phyloP scores from a whole-genome alignment of 1,284 basidiomycete genomes.

The Naganishia albida region DNA sequence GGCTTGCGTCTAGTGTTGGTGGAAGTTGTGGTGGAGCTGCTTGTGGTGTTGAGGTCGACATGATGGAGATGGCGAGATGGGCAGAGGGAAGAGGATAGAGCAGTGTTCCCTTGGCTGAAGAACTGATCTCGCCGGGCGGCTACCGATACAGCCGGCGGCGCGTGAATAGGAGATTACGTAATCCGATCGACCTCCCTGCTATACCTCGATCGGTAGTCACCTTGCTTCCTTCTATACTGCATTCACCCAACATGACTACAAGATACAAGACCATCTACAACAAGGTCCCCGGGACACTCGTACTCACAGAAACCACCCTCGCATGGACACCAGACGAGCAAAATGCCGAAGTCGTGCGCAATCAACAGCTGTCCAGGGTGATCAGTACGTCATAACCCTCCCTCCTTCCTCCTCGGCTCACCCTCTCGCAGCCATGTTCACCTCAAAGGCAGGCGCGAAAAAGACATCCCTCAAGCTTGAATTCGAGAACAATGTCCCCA shows the following conservation, averaged over 20 bases:
- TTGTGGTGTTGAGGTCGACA: background rate
- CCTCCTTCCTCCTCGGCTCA: background rate
- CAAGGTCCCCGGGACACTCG: slow-evolving; percentile 48
- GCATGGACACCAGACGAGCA: slow-evolving; percentile 46
- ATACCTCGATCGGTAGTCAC: background rate
- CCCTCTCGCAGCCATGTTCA: slow-evolving; percentile 47
- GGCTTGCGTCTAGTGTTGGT: background rate
- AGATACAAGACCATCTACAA: slow-evolving; percentile 48
- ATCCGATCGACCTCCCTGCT: slow-evolving; percentile 1
- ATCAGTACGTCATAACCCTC: slow-evolving; percentile 40
- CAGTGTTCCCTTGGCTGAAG: background rate
- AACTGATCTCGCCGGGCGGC: background rate
- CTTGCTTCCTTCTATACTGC: background rate
- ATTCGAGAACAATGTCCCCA: slow-evolving; percentile 51
- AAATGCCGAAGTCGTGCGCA: slow-evolving; percentile 48
- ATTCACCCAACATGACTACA: slow-evolving; percentile 19
- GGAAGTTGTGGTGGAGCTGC: background rate
- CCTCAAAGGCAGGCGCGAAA: slow-evolving; percentile 47
- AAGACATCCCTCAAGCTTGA: slow-evolving; percentile 47
- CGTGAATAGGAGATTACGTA: background rate
- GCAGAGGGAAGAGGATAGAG: background rate
- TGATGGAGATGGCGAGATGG: slow-evolving; percentile 3
- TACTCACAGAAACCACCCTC: slow-evolving; percentile 46
- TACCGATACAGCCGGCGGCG: no score
- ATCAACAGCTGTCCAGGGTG: slow-evolving; percentile 48